These are phyloP conservation scores for Apiosordaria backusii DNA, from an alignment of 495 filamentous ascomycete genomes.

Conservation along the genomic window DNA sequence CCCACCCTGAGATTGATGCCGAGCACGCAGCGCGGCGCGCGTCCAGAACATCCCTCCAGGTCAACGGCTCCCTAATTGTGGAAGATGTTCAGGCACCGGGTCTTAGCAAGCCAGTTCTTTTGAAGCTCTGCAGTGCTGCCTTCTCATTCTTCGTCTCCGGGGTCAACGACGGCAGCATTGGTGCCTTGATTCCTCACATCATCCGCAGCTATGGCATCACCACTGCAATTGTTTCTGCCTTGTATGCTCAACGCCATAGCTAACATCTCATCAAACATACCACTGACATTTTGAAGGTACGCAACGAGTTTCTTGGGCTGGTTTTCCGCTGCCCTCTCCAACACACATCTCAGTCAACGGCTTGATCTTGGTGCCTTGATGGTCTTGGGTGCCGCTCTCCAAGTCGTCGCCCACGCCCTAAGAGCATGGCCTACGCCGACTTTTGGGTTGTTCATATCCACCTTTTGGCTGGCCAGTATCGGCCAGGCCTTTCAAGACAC, in stretches of 20 bases:
- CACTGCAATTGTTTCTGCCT: conserved; percentile 47
- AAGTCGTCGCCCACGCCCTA: conserved; percentile 44
- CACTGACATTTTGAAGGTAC: background rate
- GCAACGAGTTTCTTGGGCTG: conserved; percentile 34
- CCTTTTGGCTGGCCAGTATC: conserved; percentile 48
- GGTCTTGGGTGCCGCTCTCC: conserved; percentile 45
- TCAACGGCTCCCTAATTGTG: background rate
- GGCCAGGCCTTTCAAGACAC: conserved; percentile 55
- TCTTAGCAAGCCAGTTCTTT: background rate
- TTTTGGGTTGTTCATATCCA: conserved; percentile 44
- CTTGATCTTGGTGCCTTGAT: conserved; percentile 48
- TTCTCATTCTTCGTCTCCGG: conserved; percentile 54
- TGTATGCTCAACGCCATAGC: conserved; percentile 31
- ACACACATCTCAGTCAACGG: conserved; percentile 44
- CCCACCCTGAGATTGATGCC: background rate
- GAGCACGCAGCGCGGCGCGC: background rate
- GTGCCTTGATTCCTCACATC: conserved; percentile 55
- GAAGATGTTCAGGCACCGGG: background rate
- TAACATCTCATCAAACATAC: background rate
- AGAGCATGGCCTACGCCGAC: conserved; percentile 47
- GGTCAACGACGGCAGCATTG: conserved; percentile 53
- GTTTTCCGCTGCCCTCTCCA: conserved; percentile 46
- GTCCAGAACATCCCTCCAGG: background rate
- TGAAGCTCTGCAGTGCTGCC: conserved; percentile 48
- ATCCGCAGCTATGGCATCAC: conserved; percentile 45